Conservation (phyloP, 2,329 filamentous ascomycete genomes). For the Trichoderma sp. region DNA sequence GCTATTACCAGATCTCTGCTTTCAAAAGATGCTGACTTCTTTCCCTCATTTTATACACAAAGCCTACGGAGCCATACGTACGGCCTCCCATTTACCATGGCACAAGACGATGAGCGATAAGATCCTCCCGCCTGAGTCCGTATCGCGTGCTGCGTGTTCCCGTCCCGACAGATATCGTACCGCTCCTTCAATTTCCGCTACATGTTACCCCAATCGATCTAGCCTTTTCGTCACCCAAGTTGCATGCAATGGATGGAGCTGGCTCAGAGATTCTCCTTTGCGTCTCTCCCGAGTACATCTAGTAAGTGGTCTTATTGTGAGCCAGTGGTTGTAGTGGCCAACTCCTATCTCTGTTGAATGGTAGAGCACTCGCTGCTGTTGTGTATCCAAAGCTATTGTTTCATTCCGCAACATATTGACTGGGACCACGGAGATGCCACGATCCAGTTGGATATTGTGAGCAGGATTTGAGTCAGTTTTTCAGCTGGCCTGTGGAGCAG, state of each 20-base stretch:
- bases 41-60: neutral
- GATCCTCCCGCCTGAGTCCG: slow-evolving; percentile 20
- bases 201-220: neutral
- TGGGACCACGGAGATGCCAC: neutral
- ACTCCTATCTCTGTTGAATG: neutral
- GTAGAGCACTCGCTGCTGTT: neutral
- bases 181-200: slow-evolving; percentile 1
- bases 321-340: neutral
- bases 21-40: neutral
- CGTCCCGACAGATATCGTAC: slow-evolving; percentile 7
- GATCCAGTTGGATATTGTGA: neutral
- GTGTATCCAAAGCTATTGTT: slow-evolving; percentile 17
- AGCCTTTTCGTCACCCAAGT: neutral
- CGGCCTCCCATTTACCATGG: slow-evolving; percentile 25
- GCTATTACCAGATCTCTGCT: neutral
- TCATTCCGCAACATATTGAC: slow-evolving; percentile 13
- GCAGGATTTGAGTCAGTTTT: neutral
- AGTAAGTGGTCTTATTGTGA: neutral
- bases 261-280: neutral
- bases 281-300: too few relatives aligned
- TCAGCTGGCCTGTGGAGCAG: slow-evolving; percentile 14
- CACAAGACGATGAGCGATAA: slow-evolving; percentile 16
- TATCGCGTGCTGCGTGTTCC: slow-evolving; percentile 29
- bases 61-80: too few relatives aligned
- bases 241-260: neutral